These are phyloP conservation scores for Neoarthrinium moseri DNA, from an alignment of 2,329 filamentous ascomycete genomes.

Conservation along the genomic window DNA sequence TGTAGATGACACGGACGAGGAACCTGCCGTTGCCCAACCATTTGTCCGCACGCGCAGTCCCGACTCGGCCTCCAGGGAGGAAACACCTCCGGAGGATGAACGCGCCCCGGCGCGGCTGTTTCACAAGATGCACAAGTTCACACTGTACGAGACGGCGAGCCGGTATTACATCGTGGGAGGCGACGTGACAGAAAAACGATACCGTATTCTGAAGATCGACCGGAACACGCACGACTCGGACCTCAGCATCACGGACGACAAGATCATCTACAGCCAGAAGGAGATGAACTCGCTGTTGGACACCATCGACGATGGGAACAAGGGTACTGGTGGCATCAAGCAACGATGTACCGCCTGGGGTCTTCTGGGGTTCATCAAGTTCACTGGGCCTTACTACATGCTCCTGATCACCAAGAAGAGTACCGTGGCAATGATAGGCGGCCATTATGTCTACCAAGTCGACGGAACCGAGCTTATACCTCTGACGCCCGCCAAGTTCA, in stretches of 20 bases:
- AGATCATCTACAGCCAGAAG: conserved; percentile 87
- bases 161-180: conserved; percentile 93
- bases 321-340: conserved; percentile 83
- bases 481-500: conserved; percentile 73
- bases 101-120: conserved; percentile 34
- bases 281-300: conserved; percentile 93
- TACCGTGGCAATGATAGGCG: conserved; percentile 92
- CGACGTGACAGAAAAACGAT: conserved; percentile 84
- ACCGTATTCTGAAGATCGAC: conserved; percentile 92
- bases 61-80: conserved; percentile 30
- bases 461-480: conserved; percentile 91
- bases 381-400: conserved; percentile 97
- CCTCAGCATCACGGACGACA: conserved; percentile 86
- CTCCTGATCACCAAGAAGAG: conserved; percentile 92
- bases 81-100: conserved; percentile 18
- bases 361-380: conserved; percentile 89
- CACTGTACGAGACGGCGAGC: conserved; percentile 92
- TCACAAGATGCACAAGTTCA: conserved; percentile 90
- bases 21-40: conserved; percentile 55
- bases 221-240: conserved; percentile 77
- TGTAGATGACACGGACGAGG: conserved; percentile 58
- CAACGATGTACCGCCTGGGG: conserved; percentile 92
- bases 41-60: conserved; percentile 57
- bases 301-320: conserved; percentile 94
- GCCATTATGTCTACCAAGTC: conserved; percentile 93